Base-by-base conservation (phyloP, 495 filamentous ascomycete genomes). In the Penicillium coprophilum region DNA sequence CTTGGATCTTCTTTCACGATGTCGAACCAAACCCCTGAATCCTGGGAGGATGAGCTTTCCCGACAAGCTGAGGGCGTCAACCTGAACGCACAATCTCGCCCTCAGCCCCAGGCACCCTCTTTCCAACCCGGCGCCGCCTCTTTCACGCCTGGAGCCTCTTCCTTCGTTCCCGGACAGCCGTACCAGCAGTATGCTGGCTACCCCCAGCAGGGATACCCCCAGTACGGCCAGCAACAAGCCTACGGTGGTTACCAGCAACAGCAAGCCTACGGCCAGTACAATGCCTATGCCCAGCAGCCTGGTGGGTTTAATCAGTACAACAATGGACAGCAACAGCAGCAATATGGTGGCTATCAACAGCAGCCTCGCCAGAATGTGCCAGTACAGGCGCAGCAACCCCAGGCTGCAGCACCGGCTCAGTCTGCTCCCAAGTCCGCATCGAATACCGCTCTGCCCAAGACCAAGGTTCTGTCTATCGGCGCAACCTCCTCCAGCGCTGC, bases 11-110 rank as follows among this genome's bases (percentile, higher is more conserved):
- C 36, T 58, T 39, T 56, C 71, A 85, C 67, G 60, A 96, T 97
- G 92, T 87, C 92, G 49, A 81, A 80, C 64, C 82, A 89, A 57
- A 77, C 79, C 36, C 87, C 90, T 45, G 91, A 96, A 57, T 93
- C 89, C 19, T 98, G 94, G 94, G 94, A 98, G 77, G 91, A 98
- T 62, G 94, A 96, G 57, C 86, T 91, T 68, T 85, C 90, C 36
- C 87, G 85, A 46, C 90, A 96, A 77, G 89, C 96, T 50, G 89
- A 94, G 56, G 85, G 88, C 60, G 84, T 96, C 60, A 84, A 90
- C 53, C 82, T 87, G 69, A 92, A 93, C 72, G 80, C 86, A 59
- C 87, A 89, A 64, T 80, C 90, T 71, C 91, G 90, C 61, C 69
- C 92, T 39, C 84, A 85, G 68, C 74, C 79, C 57, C 84, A 83